A percentile compares a stretch with the other conserved stretches of the same genome.
These are phyloP conservation scores for Yamadazyma dendronema DNA, from an alignment of 1,139 yeast species.

Conservation along the genomic window DNA sequence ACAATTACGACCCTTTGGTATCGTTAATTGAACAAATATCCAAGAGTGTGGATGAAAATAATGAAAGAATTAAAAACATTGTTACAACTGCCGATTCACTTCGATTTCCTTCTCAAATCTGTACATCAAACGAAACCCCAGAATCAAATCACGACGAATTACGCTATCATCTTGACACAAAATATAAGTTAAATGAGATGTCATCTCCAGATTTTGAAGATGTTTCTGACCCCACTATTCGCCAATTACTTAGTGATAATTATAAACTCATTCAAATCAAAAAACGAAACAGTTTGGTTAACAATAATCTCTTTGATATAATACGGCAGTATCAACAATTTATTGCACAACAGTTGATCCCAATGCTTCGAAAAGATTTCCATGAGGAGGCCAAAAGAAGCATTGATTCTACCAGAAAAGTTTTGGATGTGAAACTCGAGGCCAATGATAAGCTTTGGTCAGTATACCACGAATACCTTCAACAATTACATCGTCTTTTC, in stretches of 20 bases:
- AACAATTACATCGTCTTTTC: constrained; percentile 12
- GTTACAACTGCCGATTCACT: constrained; percentile 26
- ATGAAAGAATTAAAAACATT: constrained; percentile 21
- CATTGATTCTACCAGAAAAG: constrained; percentile 9
- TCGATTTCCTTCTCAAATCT: constrained; percentile 18
- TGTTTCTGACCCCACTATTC: constrained; percentile 9
- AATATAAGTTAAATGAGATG: constrained; percentile 13
- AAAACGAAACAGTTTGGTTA: constrained; percentile 18
- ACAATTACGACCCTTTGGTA: constrained; percentile 33
- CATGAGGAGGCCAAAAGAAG: neutral
- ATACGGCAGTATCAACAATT: constrained; percentile 30
- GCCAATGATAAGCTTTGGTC: constrained; percentile 15
- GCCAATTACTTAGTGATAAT: constrained; percentile 25
- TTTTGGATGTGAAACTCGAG: constrained; percentile 14
- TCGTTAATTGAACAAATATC: constrained; percentile 23
- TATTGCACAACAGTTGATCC: constrained; percentile 27
- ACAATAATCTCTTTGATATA: constrained; percentile 22
- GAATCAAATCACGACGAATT: constrained; percentile 15
- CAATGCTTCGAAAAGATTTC: constrained; percentile 26
- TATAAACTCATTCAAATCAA: constrained; percentile 22
- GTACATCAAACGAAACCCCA: constrained; percentile 6
- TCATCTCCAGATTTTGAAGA: constrained; percentile 7
- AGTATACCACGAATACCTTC: constrained; percentile 16
- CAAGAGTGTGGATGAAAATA: constrained; percentile 25
- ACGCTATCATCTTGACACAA: constrained; percentile 17